Conservation (phyloP, 257 asterid genomes). For the Scutellaria galericulata region DNA sequence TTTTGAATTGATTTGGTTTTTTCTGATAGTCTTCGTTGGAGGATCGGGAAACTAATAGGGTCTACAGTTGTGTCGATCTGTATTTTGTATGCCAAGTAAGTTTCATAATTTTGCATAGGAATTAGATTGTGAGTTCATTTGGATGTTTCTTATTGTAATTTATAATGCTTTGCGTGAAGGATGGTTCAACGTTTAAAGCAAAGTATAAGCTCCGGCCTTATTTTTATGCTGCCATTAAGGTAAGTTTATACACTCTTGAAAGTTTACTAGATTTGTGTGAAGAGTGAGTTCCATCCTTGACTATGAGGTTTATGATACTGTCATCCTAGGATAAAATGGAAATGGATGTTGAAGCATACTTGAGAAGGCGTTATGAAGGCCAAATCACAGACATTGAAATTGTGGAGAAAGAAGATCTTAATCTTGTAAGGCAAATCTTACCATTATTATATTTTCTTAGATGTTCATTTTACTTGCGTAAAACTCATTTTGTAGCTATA, state of each 20-base stretch:
- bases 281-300: constrained; percentile 11
- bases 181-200: constrained; percentile 90
- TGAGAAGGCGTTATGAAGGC: constrained; percentile 91
- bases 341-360: constrained; percentile 91
- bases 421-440: constrained; percentile 64
- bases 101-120: constrained; percentile 16
- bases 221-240: constrained; percentile 96
- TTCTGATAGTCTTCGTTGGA: constrained; percentile 83
- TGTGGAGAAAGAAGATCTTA: constrained; percentile 89
- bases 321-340: constrained; percentile 76
- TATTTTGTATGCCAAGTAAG: constrained; percentile 96
- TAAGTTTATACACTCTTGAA: constrained; percentile 31
- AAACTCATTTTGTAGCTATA: constrained; percentile 20
- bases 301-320: constrained; percentile 27
- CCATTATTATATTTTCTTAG: constrained; percentile 23
- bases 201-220: constrained; percentile 92
- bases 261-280: background rate
- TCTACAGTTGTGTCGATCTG: constrained; percentile 86
- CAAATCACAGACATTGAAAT: constrained; percentile 89
- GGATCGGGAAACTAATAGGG: constrained; percentile 84
- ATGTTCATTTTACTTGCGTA: background rate
- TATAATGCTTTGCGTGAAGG: constrained; percentile 57
- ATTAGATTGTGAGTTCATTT: constrained; percentile 1
- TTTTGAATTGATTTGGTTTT: background rate
- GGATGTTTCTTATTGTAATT: constrained; percentile 14